Conservation (phyloP, 78 protist genomes). For the Polysphondylium violaceum region DNA sequence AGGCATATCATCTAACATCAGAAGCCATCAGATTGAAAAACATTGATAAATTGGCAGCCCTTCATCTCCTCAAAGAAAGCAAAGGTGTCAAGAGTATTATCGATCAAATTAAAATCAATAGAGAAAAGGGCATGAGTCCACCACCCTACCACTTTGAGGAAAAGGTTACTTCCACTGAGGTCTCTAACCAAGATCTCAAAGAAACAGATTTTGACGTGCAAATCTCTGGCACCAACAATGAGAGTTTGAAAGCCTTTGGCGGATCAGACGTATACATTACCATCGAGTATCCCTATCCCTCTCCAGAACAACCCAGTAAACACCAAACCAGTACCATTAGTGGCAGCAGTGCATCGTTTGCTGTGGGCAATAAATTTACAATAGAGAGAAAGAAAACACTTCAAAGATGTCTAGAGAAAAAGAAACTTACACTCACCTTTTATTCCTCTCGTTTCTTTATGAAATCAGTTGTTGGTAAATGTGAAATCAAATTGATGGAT, state of each 20-base stretch:
- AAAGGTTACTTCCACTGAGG: not conserved
- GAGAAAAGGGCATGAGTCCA: not conserved
- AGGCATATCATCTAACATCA: conserved; percentile 9
- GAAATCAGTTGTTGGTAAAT: conserved; percentile 46
- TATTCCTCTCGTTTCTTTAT: conserved; percentile 22
- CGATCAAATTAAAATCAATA: conserved; percentile 32
- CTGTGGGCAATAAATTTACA: not conserved
- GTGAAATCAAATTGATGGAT: conserved; percentile 31
- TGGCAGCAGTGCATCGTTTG: not conserved
- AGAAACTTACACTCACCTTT: conserved; percentile 29
- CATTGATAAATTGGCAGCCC: conserved; percentile 27
- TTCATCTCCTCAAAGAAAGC: conserved; percentile 26
- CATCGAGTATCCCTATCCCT: conserved; percentile 61
- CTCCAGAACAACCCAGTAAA: conserved; percentile 30
- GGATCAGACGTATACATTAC: not conserved
- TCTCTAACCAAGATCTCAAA: conserved; percentile 21
- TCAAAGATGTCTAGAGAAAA: conserved; percentile 47
- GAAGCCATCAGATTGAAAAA: conserved; percentile 52
- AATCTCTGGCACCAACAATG: conserved; percentile 4
- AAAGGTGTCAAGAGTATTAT: conserved; percentile 36
- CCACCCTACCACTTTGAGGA: conserved; percentile 65
- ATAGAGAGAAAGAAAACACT: conserved; percentile 62
- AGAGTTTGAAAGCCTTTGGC: not conserved
- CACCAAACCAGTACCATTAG: not conserved
- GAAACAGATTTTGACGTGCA: conserved; percentile 29